phyloP scores from a whole-genome alignment of 2,329 filamentous ascomycete species.

The Coleophoma cylindrospora region DNA sequence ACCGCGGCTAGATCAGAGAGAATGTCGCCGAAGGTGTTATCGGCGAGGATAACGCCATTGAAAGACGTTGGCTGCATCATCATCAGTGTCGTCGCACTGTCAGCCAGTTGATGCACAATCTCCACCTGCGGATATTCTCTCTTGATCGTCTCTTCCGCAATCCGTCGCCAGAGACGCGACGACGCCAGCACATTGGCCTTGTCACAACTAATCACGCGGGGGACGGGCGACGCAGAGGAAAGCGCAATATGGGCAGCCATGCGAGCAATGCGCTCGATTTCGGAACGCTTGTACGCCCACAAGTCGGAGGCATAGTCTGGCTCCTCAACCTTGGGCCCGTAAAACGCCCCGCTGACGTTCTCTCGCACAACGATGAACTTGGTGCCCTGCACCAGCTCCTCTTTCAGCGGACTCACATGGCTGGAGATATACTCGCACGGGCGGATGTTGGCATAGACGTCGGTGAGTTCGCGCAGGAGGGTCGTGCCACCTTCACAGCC shows the following conservation, averaged over 20 bases:
- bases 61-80: constrained; percentile 10
- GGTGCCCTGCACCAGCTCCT: constrained; percentile 72
- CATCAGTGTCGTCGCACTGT: constrained; percentile 17
- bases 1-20: constrained; percentile 19
- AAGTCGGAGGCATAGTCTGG: constrained; percentile 71
- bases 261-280: constrained; percentile 81
- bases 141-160: constrained; percentile 10
- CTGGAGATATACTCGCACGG: constrained; percentile 91
- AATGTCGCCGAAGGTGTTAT: constrained; percentile 23
- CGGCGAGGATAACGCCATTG: constrained; percentile 19
- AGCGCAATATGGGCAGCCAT: constrained; percentile 74
- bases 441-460: constrained; percentile 66
- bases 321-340: constrained; percentile 75
- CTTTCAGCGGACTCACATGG: constrained; percentile 77
- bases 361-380: constrained; percentile 89
- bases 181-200: constrained; percentile 22
- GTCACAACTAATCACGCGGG: constrained; percentile 15
- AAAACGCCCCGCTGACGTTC: constrained; percentile 86
- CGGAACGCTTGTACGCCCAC: constrained; percentile 73
- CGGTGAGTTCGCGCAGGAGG: neutral
- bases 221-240: constrained; percentile 61
- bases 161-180: constrained; percentile 17
- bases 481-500: neutral
- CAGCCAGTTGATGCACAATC: constrained; percentile 16
- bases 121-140: constrained; percentile 15